Evolutionary conservation across 2,329 filamentous ascomycete species (phyloP).

Genomic region (Incumbomyces delicatus): DNA sequence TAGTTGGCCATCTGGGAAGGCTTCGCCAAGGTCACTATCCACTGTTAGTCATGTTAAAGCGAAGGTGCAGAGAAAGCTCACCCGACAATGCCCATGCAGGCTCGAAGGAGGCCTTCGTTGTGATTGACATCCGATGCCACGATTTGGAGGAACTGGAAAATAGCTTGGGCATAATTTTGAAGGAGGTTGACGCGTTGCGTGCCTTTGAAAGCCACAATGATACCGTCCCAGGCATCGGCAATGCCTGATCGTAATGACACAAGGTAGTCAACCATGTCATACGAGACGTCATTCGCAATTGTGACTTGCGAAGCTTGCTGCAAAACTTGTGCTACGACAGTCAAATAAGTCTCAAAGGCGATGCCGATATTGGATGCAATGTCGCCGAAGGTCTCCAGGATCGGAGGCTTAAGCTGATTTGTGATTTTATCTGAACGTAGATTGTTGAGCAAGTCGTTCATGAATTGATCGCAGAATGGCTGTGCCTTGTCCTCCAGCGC

Average conservation of each 20-base stretch:
- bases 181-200: slow-evolving; percentile 51
- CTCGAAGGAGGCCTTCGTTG: slow-evolving; percentile 81
- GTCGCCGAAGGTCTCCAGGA: slow-evolving; percentile 94
- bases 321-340: slow-evolving; percentile 84
- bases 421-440: slow-evolving; percentile 74
- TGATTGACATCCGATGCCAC: slow-evolving; percentile 77
- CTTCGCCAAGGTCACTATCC: slow-evolving; percentile 77
- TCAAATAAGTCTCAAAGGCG: slow-evolving; percentile 85
- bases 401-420: slow-evolving; percentile 96
- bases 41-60: slow-evolving; percentile 28
- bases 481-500: slow-evolving; percentile 83
- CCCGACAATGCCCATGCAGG: slow-evolving; percentile 97
- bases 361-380: slow-evolving; percentile 90
- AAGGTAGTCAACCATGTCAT: slow-evolving; percentile 96
- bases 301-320: slow-evolving; percentile 84
- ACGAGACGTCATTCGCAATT: slow-evolving; percentile 67
- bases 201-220: slow-evolving; percentile 85
- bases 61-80: slow-evolving; percentile 37
- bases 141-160: slow-evolving; percentile 76
- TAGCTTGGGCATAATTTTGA: slow-evolving; percentile 67
- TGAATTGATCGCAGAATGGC: slow-evolving; percentile 92
- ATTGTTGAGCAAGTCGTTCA: slow-evolving; percentile 95
- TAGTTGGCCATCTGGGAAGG: slow-evolving; percentile 85
- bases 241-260: slow-evolving; percentile 92
- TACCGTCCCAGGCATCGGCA: slow-evolving; percentile 97